A percentile compares a stretch with the other conserved stretches of the same genome.
phyloP scores from a whole-genome alignment of 106 monocot genomes.

The Amphibolis antarctica region DNA sequence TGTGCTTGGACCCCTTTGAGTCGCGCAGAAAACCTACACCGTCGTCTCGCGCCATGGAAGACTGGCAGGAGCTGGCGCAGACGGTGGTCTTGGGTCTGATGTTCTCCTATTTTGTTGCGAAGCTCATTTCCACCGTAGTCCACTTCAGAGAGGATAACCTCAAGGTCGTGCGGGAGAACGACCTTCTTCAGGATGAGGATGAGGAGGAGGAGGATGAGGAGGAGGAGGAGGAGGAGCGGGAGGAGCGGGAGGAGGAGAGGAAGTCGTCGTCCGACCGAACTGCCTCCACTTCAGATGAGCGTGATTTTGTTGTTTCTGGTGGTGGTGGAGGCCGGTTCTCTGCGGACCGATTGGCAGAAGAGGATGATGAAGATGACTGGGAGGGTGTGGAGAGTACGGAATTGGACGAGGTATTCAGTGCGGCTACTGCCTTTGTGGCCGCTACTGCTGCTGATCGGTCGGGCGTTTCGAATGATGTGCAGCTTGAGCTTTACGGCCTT shows the following conservation, averaged over 20 bases:
- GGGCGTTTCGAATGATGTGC: conserved; percentile 52
- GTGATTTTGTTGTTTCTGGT: no score
- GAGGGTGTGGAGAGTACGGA: conserved; percentile 96
- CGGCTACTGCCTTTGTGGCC: conserved; percentile 80
- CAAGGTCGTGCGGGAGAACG: conserved; percentile 34
- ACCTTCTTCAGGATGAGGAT: background rate
- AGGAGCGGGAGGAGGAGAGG: background rate
- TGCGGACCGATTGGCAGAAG: conserved; percentile 8
- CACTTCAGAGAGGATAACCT: conserved; percentile 71
- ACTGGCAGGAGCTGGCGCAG: conserved; percentile 92
- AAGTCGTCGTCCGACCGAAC: no score
- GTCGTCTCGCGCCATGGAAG: conserved; percentile 48
- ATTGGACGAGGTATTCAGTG: conserved; percentile 84
- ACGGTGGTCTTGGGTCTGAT: conserved; percentile 61
- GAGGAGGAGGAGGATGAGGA: background rate
- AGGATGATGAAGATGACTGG: conserved; percentile 64
- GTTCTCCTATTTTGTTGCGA: conserved; percentile 88
- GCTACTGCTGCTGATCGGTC: conserved; percentile 66
- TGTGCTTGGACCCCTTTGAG: no score
- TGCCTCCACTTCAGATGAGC: no score
- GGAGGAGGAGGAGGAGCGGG: background rate
- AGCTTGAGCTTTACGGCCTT: conserved; percentile 80
- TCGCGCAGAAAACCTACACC: no score
- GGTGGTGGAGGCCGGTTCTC: background rate
- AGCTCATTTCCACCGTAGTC: conserved; percentile 90